Evolutionary conservation across 2,329 filamentous ascomycete genomes (phyloP), one percentile per base, ranked within the genome.

Genomic region (Capronia americana): DNA sequence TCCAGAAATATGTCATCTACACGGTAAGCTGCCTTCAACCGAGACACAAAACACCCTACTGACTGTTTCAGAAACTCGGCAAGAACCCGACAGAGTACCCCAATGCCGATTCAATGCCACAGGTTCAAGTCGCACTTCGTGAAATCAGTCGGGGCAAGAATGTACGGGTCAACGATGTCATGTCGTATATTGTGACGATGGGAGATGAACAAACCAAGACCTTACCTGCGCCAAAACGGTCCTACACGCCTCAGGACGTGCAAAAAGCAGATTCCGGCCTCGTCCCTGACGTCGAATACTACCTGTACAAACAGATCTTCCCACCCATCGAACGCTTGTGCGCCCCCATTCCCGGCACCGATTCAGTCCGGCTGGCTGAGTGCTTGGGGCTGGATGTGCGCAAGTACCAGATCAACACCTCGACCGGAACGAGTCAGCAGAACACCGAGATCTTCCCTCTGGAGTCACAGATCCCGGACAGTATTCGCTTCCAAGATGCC

Each of bases 241-340:
- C 95, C 3, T 94, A 92, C 77, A 89, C 91, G 4, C 90, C 92
- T 1, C 90, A 93, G 64, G 95, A 99, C 77, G 88, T 96, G 20
- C 82, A 92, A 66, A 96, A 95, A 75, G 76, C 87, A 17, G 91
- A 91, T 71, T 88, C 90, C 0, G 89, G 83, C 0, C 85, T 99
- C 6, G 86, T 90, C 65, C 92, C 93, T 1, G 95, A 99, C 75
- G 87, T 97, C n/a, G 95, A 99, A 76, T 98, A 93, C 87, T 99
- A 99, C 78, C 87, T 99, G 46, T 90, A 92, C 82, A 99, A 99
- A 83, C 95, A 99, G 79, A 97, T 99, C 66, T 92, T 99, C 80
- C 95, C 95, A 11, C 95, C 95, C 0, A 95, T 99, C 28, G 95
- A 99, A 81, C 92, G 95, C 85, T 88, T 99, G 24, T 99, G 95